Percentiles rank a stretch among this genome's conserved stretches.
Conservation (phyloP, 768 basidiomycete genomes). For the Tylopilus sp. region DNA sequence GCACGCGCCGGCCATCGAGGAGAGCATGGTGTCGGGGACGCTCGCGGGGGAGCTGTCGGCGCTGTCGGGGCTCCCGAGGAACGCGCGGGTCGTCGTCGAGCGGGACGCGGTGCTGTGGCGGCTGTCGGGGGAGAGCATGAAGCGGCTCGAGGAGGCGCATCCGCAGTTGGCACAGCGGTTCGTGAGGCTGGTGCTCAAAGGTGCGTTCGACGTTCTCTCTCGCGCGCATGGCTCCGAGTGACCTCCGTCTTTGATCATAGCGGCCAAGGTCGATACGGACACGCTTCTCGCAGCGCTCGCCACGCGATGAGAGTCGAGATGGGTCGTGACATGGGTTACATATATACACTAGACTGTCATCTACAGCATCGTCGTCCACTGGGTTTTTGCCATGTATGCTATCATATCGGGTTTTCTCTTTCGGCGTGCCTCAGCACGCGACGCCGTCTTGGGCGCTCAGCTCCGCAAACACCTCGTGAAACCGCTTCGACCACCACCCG, state of each 20-base stretch:
- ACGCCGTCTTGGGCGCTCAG: conserved; percentile 34
- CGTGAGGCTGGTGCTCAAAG: conserved; percentile 67
- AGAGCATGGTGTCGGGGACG: conserved; percentile 93
- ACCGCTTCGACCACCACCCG: conserved; percentile 70
- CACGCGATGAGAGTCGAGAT: conserved; percentile 27
- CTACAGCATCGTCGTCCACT: conserved; percentile 4
- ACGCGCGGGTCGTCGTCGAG: conserved; percentile 85
- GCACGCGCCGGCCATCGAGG: conserved; percentile 64
- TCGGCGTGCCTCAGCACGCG: background rate
- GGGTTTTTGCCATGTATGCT: background rate
- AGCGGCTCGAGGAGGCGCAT: conserved; percentile 61
- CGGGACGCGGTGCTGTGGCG: conserved; percentile 78
- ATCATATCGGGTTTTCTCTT: too few species aligned
- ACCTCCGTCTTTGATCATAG: conserved; percentile 36
- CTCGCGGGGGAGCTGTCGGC: conserved; percentile 90
- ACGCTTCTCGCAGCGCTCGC: conserved; percentile 57
- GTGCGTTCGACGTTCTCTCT: conserved; percentile 37
- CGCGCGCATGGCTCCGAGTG: too few species aligned
- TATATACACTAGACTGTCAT: background rate
- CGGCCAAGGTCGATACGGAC: conserved; percentile 64
- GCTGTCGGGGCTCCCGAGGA: conserved; percentile 73
- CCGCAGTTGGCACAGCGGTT: conserved; percentile 66
- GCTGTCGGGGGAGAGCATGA: conserved; percentile 57
- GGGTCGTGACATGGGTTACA: conserved; percentile 1
- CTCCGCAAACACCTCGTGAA: conserved; percentile 60